These are phyloP conservation scores for Thoreauomyces humboldtii DNA, from an alignment of 192 early-diverging fungal genomes.

Conservation along the genomic window DNA sequence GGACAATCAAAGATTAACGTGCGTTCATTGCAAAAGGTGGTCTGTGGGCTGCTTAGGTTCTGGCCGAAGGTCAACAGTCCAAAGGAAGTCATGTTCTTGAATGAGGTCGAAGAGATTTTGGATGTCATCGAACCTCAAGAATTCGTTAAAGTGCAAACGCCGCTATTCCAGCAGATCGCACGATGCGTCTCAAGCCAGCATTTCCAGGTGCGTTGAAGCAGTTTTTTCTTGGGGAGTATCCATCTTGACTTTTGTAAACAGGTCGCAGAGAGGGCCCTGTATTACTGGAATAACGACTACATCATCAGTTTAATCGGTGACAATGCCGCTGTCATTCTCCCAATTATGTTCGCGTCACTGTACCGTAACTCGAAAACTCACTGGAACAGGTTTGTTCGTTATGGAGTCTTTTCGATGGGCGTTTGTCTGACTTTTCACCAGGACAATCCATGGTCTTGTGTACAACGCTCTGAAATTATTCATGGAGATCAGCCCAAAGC, in stretches of 20 bases:
- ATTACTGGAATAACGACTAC: conserved; percentile 99
- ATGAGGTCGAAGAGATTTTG: conserved; percentile 96
- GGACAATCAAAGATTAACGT: no score
- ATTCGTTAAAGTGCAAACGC: conserved; percentile 85
- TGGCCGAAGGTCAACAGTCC: conserved; percentile 99
- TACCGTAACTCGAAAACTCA: conserved; percentile 94
- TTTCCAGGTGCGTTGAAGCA: conserved; percentile 72
- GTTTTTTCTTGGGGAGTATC: not conserved
- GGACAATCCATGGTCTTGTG: conserved; percentile 93
- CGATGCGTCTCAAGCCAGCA: conserved; percentile 94
- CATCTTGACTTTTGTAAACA: conserved; percentile 22
- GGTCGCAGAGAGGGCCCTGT: conserved; percentile 97
- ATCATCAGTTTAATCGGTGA: conserved; percentile 94
- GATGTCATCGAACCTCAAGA: conserved; percentile 91
- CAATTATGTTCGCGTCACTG: conserved; percentile 92
- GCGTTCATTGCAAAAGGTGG: conserved; percentile 62
- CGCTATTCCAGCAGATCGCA: conserved; percentile 90
- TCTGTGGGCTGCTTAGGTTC: conserved; percentile 84
- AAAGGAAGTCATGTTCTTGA: conserved; percentile 99
- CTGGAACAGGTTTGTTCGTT: conserved; percentile 82
- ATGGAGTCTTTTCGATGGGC: not conserved
- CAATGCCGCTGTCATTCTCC: conserved; percentile 86
- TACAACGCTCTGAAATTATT: conserved; percentile 97
- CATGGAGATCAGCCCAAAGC: conserved; percentile 91
- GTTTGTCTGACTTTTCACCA: conserved; percentile 28